Evolutionary conservation across 2,329 filamentous ascomycete species (phyloP), one percentile per base, ranked within the genome.

Genomic region (Curvularia hawaiiensis): DNA sequence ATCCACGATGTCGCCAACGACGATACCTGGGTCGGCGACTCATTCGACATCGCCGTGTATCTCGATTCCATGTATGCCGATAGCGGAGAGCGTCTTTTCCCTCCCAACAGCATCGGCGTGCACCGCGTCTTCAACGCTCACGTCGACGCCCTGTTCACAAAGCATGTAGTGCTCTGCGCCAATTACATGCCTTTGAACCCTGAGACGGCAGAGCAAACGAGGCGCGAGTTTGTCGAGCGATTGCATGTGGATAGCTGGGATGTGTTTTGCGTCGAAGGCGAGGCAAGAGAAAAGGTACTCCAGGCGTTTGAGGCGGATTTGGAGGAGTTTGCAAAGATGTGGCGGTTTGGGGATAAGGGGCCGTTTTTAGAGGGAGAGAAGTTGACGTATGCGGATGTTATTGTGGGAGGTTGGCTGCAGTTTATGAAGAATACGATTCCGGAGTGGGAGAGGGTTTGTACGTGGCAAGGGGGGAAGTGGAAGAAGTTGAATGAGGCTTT

Each of bases 41-140:
- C 85, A 3, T 87, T 88, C 66, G 86, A 88, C 51, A 89, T 89
- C 59, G 87, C 86, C 4, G 70, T 81, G 24, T 83, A 88, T 63
- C 77, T 89, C 1, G 80, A 88, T 24, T 70, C 78, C 0, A 77
- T 70, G 0, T 86, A 83, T 54, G 82, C 84, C 0, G 60, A 69
- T 28, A 67, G 78, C 0, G 80, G 80, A 1, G 73, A 79, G 0
- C 69, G 78, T 43, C 75, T 88, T 3, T 83, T 87, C 64, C 80
- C 81, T 0, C 50, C 71, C 0, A 68, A 74, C 38, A 69, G 68
- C 4, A 68, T 63, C 3, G 50, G 60, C n/a, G 70, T 79, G 9
- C 66, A 68, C 50, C 65, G 65, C 38, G 74, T 67, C 2, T 87
- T 87, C 71, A 88, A 88, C 59, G 62, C 65, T 8, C 74, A 80